Conservation (phyloP, 345 rosid species). For the Eutrema japonicum region DNA sequence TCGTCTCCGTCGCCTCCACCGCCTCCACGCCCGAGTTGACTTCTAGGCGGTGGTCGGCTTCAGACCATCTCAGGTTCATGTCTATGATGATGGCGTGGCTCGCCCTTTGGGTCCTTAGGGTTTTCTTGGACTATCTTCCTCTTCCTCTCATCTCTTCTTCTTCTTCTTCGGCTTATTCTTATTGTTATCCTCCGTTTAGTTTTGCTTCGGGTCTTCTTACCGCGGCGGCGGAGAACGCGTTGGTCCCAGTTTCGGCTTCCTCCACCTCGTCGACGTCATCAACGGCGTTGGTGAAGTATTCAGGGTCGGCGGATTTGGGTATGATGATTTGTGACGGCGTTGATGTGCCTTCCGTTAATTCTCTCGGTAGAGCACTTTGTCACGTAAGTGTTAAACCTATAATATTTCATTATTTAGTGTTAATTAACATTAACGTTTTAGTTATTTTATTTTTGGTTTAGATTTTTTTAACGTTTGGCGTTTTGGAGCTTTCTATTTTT, state of each 20-base stretch:
- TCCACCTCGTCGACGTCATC: constrained; percentile 28
- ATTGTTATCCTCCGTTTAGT: constrained; percentile 42
- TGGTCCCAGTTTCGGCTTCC: constrained; percentile 39
- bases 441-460: not conserved
- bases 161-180: constrained; percentile 27
- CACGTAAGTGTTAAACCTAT: constrained; percentile 56
- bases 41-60: constrained; percentile 56
- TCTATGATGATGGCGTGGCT: constrained; percentile 68
- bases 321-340: constrained; percentile 44
- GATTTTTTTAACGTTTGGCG: no score
- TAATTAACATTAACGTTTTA: not conserved
- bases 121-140: constrained; percentile 63
- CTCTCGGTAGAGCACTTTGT: constrained; percentile 68
- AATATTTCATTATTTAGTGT: not conserved
- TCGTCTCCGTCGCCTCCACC: constrained; percentile 61
- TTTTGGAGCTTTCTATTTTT: no score
- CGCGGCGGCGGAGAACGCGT: constrained; percentile 43
- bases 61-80: constrained; percentile 76
- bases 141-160: constrained; percentile 35
- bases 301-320: constrained; percentile 49
- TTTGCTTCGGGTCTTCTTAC: constrained; percentile 46
- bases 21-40: constrained; percentile 44
- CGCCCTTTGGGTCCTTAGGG: constrained; percentile 64
- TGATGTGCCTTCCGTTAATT: constrained; percentile 58
- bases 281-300: constrained; percentile 44